Evolutionary conservation across 2,329 filamentous ascomycete genomes (phyloP).

Genomic region (Diplodia sapinea): DNA sequence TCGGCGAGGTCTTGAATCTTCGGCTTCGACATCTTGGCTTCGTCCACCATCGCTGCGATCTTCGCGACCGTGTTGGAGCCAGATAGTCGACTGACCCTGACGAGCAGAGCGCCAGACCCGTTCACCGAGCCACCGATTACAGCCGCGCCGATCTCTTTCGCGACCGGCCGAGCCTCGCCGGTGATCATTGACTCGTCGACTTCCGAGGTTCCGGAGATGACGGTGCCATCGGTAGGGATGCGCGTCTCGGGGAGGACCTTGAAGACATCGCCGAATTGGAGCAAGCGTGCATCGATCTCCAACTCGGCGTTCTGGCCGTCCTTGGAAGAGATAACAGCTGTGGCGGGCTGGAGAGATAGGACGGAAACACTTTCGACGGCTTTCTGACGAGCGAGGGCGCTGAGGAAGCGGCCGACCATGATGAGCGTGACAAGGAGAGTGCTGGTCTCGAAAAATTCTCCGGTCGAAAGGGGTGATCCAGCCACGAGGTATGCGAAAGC

Average conservation of each 20-base stretch:
- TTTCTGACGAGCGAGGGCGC: slow-evolving; percentile 57
- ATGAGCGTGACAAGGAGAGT: slow-evolving; percentile 61
- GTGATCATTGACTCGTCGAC: slow-evolving; percentile 81
- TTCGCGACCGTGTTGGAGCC: slow-evolving; percentile 73
- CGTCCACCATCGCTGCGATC: slow-evolving; percentile 74
- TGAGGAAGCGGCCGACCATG: slow-evolving; percentile 58
- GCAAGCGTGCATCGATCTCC: slow-evolving; percentile 68
- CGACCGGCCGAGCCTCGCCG: slow-evolving; percentile 68
- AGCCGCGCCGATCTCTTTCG: slow-evolving; percentile 59
- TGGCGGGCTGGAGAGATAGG: slow-evolving; percentile 62
- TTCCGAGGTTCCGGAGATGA: slow-evolving; percentile 67
- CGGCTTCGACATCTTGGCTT: slow-evolving; percentile 71
- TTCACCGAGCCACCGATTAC: slow-evolving; percentile 70
- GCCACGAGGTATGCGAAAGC: slow-evolving; percentile 51
- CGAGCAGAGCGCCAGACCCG: slow-evolving; percentile 58
- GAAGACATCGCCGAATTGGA: slow-evolving; percentile 75
- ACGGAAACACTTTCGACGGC: slow-evolving; percentile 60
- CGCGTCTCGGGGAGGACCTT: slow-evolving; percentile 64
- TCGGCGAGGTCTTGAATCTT: slow-evolving; percentile 73
- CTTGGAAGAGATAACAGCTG: slow-evolving; percentile 57
- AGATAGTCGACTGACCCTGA: slow-evolving; percentile 65
- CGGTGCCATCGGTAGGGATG: slow-evolving; percentile 72
- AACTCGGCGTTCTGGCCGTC: slow-evolving; percentile 34
- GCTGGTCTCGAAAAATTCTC: slow-evolving; percentile 62
- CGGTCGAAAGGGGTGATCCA: slow-evolving; percentile 42